Conservation (phyloP, 768 basidiomycete genomes). For the Naganishia friedmannii region DNA sequence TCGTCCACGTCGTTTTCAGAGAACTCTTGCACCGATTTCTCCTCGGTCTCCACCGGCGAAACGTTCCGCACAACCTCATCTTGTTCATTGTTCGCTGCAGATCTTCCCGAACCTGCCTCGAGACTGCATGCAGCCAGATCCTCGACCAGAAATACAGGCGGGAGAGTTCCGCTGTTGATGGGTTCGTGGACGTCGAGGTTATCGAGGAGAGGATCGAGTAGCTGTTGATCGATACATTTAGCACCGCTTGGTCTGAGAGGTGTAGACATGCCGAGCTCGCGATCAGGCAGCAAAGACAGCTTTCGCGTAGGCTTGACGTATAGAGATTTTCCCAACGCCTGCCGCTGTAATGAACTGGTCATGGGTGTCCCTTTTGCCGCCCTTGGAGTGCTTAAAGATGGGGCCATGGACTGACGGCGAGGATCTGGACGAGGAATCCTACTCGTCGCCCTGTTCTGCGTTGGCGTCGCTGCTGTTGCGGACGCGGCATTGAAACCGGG, state of each 20-base stretch:
- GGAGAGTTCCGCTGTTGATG: too few species aligned
- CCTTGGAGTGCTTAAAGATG: neutral
- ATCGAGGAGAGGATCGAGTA: too few species aligned
- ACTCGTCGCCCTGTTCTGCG: neutral
- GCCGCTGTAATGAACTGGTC: neutral
- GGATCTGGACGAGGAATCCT: neutral
- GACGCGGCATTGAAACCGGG: neutral
- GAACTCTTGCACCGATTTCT: neutral
- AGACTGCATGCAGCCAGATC: neutral
- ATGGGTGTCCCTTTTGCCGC: neutral
- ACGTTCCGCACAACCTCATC: neutral
- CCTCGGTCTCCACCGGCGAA: neutral
- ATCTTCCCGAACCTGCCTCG: neutral
- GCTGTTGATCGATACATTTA: too few species aligned
- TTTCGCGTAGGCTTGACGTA: neutral
- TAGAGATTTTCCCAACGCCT: neutral
- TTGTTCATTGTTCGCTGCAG: neutral
- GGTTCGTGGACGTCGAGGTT: neutral
- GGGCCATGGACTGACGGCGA: neutral
- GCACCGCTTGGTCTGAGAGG: too few species aligned
- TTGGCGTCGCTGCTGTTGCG: neutral
- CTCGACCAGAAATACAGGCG: too few species aligned
- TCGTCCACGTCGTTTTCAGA: neutral
- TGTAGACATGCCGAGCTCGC: too few species aligned
- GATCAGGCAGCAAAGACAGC: too few species aligned